Percentiles rank a stretch among this genome's conserved stretches.
Evolutionary conservation across 225 moss, liverwort and hornwort genomes (phyloP).

Genomic region (Bryoerythrophyllum caledonicum): DNA sequence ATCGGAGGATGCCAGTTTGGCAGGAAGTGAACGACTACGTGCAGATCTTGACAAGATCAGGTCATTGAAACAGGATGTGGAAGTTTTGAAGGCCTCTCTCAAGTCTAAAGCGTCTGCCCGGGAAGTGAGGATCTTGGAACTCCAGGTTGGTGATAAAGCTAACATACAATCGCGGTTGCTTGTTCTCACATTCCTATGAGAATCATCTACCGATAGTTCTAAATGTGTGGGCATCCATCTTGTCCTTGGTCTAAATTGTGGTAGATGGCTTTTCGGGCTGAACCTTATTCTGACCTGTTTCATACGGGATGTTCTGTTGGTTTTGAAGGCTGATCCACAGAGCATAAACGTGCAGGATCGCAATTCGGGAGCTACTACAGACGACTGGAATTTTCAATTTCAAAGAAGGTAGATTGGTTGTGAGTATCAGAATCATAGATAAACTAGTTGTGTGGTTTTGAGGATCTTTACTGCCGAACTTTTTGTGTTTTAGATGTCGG

Average conservation of each 20-base stretch:
- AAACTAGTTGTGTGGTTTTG: slow-evolving; percentile 8
- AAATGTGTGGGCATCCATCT: background rate
- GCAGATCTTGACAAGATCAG: slow-evolving; percentile 56
- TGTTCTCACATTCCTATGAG: slow-evolving; percentile 2
- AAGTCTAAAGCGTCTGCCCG: slow-evolving; percentile 43
- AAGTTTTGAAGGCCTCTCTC: slow-evolving; percentile 49
- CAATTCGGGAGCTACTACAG: slow-evolving; percentile 19
- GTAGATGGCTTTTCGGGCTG: background rate
- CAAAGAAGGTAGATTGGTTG: slow-evolving; percentile 43
- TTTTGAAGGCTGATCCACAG: slow-evolving; percentile 41
- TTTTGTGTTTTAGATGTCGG: slow-evolving; percentile 8
- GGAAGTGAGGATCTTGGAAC: slow-evolving; percentile 44
- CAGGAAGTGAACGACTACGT: slow-evolving; percentile 43
- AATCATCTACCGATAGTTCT: background rate
- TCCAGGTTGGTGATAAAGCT: slow-evolving; percentile 45
- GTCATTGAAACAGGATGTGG: slow-evolving; percentile 55
- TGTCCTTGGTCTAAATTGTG: slow-evolving; percentile 2
- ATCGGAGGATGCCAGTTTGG: slow-evolving; percentile 48
- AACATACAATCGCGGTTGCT: background rate
- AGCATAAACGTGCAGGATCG: slow-evolving; percentile 28
- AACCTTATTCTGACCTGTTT: slow-evolving; percentile 24
- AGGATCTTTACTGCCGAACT: background rate
- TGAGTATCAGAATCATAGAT: slow-evolving; percentile 3
- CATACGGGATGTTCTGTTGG: slow-evolving; percentile 2
- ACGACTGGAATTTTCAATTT: slow-evolving; percentile 26